Percentiles rank a stretch among this genome's conserved stretches.
Conservation (phyloP, 805 yeast species). For the Candida maesae region DNA sequence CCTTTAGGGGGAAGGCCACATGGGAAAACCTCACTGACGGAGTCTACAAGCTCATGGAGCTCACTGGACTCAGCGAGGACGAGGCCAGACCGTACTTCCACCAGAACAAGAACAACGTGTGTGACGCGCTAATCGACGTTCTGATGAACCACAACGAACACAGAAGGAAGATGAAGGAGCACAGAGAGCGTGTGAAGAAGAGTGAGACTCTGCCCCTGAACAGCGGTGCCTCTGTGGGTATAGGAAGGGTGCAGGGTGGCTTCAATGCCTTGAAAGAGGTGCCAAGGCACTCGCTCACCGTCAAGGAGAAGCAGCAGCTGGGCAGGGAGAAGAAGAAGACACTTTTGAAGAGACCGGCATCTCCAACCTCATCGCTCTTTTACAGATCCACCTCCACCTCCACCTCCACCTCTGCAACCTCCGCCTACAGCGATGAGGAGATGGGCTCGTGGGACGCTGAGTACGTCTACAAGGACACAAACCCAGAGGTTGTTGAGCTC, state of each 20-base stretch:
- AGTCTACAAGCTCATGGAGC: slow-evolving; percentile 21
- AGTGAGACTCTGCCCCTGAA: not conserved
- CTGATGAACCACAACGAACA: slow-evolving; percentile 21
- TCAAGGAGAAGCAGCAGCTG: not conserved
- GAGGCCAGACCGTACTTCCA: slow-evolving; percentile 27
- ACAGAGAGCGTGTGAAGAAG: not conserved
- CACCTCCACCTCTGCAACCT: not conserved
- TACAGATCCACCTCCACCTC: not conserved
- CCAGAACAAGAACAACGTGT: slow-evolving; percentile 27
- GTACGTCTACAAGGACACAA: slow-evolving; percentile 17
- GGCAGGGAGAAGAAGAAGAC: not conserved
- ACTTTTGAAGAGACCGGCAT: not conserved
- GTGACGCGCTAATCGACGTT: slow-evolving; percentile 36
- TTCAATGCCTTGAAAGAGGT: not conserved
- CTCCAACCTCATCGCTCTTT: not conserved
- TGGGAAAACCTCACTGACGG: slow-evolving; percentile 7
- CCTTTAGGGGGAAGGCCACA: not conserved
- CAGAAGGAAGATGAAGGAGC: not conserved
- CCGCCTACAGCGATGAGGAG: not conserved
- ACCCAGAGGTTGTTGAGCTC: slow-evolving; percentile 33
- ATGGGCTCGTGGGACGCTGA: too few species aligned
- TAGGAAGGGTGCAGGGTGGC: slow-evolving; percentile 1
- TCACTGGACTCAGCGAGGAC: slow-evolving; percentile 18
- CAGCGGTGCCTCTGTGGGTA: too few species aligned
- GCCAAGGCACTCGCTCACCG: not conserved